phyloP scores from a whole-genome alignment of 768 basidiomycete species.

The Sporobolomyces pararoseus region DNA sequence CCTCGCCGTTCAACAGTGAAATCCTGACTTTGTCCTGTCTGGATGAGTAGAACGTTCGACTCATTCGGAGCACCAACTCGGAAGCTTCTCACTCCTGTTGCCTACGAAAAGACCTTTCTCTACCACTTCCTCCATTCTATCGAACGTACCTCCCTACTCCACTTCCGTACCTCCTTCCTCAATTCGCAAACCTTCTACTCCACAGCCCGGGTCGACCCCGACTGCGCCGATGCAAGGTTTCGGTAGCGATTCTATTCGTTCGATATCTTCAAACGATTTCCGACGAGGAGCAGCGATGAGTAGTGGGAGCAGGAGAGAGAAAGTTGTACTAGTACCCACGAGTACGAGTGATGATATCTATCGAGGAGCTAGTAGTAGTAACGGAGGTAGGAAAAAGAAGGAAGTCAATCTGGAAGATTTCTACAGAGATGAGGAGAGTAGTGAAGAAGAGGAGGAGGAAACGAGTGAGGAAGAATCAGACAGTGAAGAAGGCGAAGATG shows the following conservation, averaged over 20 bases:
- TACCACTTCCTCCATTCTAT: neutral
- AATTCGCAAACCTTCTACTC: constrained; percentile 23
- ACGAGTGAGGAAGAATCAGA: constrained; percentile 43
- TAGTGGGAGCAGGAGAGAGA: constrained; percentile 6
- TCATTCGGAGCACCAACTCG: constrained; percentile 11
- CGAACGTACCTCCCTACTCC: constrained; percentile 25
- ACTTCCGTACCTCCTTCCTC: constrained; percentile 32
- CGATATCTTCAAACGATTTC: neutral
- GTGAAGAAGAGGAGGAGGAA: constrained; percentile 47
- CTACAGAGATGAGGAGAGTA: constrained; percentile 38
- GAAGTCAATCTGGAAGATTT: constrained; percentile 20
- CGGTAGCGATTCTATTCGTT: constrained; percentile 26
- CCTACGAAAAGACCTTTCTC: constrained; percentile 10
- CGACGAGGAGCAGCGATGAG: neutral
- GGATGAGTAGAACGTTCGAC: neutral
- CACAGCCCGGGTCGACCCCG: neutral
- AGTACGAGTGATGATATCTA: neutral
- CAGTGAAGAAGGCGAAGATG: neutral
- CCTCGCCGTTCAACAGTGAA: too few species aligned
- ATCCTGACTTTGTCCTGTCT: neutral
- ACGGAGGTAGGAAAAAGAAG: constrained; percentile 23
- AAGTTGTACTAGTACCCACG: constrained; percentile 43
- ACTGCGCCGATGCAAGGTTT: constrained; percentile 28
- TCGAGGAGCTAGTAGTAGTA: constrained; percentile 18
- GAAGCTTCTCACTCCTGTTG: constrained; percentile 31